Percentiles rank a stretch among this genome's conserved stretches.
These are phyloP conservation scores for Candida insectalens DNA, from an alignment of 805 yeast genomes.

Conservation along the genomic window DNA sequence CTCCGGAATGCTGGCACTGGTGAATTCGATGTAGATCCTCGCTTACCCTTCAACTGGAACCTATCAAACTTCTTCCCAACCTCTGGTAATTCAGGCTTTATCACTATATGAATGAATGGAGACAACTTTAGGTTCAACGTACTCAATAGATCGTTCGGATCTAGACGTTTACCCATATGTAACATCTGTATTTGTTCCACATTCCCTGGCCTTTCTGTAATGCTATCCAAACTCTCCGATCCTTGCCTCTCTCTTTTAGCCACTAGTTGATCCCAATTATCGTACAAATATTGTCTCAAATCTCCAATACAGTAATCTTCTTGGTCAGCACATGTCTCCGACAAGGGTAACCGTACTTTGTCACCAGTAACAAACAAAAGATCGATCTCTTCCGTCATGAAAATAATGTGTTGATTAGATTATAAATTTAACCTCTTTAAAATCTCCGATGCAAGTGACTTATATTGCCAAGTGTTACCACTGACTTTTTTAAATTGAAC, in stretches of 20 bases:
- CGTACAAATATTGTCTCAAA: constrained; percentile 17
- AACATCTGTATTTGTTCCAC: constrained; percentile 23
- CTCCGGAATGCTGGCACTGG: constrained; percentile 21
- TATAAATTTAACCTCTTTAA: constrained; percentile 60
- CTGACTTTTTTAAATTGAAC: constrained; percentile 88
- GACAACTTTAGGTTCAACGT: constrained; percentile 16
- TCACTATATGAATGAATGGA: constrained; percentile 19
- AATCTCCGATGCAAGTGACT: constrained; percentile 80
- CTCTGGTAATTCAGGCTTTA: constrained; percentile 15
- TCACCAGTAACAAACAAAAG: constrained; percentile 16
- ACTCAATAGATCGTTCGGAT: constrained; percentile 15
- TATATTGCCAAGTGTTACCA: constrained; percentile 94
- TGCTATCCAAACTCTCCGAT: constrained; percentile 7
- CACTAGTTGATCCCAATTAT: constrained; percentile 15
- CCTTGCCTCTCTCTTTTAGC: constrained; percentile 2
- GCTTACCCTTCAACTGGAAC: constrained; percentile 6
- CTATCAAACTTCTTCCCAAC: constrained; percentile 15
- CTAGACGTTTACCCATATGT: constrained; percentile 21
- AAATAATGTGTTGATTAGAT: constrained; percentile 3
- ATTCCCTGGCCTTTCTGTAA: constrained; percentile 7
- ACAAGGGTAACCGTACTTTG: constrained; percentile 10
- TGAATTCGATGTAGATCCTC: constrained; percentile 16
- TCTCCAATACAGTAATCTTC: constrained; percentile 16
- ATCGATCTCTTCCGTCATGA: constrained; percentile 7
- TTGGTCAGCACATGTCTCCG: constrained; percentile 5